Evolutionary conservation across 192 early-diverging fungal genomes (phyloP), one percentile per base, ranked within the genome.

Genomic region (Chytriomyces sp.): DNA sequence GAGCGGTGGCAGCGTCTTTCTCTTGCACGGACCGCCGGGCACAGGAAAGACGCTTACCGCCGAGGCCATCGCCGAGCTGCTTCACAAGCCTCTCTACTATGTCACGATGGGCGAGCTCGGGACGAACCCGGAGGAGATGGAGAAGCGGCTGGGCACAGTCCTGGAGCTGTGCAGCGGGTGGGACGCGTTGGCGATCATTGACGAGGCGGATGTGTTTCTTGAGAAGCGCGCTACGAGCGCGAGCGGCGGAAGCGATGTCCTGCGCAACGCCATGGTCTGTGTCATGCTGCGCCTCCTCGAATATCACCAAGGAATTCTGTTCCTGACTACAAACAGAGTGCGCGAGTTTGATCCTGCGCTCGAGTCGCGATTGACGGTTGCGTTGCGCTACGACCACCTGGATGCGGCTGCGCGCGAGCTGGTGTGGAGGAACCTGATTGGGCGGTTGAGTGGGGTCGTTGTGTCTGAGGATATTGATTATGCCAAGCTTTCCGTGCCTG

Each of bases 61-160:
- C 28, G 86, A 88, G 70, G 85, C 83, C 4, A 86, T 88, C 52
- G 78, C 84, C 17, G 86, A 88, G 54, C 64, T 78, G 4, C 59
- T 88, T 19, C 83, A 86, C 38, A 67, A 69, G 39, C 86, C 86
- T 3, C 70, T 88, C 12, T 88, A 85, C 60, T 88, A 82, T 53
- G 82, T 88, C 4, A 88, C 80, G 32, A 84, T 88, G 80, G 86
- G 85, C 19, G 87, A 88, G 75, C 80, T 88, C 22, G 87, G 87
- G 0, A 78, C 73, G 30, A 81, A 77, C 17, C 83, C 82, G 4
- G 80, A 88, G 54, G 80, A 78, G 3, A 77, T 88, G 77, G 87
- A 88, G 76, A 32, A 38, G n/a, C 49, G 82, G 40, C 28, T 88
- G 17, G 67, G 69, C n/a, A 77, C 77, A 40, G 78, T 88, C 37